Evolutionary conservation across 2,329 filamentous ascomycete species (phyloP), one percentile per base, ranked within the genome.

Genomic region (Xylariaceae sp.): DNA sequence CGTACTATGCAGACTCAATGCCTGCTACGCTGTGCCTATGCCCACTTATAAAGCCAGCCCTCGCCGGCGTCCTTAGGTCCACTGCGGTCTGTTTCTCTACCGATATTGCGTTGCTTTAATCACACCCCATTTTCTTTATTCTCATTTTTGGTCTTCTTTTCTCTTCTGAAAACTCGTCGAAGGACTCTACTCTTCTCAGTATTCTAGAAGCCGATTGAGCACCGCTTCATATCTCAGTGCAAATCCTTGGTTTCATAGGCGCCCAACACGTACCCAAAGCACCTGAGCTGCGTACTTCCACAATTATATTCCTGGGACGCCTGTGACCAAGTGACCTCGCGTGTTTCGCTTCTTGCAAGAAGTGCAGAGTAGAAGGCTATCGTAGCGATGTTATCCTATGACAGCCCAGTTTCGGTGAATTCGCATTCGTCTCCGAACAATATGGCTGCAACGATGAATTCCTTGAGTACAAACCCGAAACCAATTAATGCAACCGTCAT

Each of bases 381-480:
- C 12, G 32, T 37, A 53, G 70, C 60, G 48, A 83, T 83, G 81
- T 72, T 84, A 52, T 81, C 81, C 48, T 81, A 79, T 71, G 78
- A 83, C 62, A 67, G 74, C 43, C 73, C 78, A 42, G 68, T 79
- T 60, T 67, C 79, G 58, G 66, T 80, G 56, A 76, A 77, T 60
- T 77, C 77, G 56, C 71, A 73, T 37, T 48, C 69, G 40, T 61
- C 74, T 21, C 66, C 68, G 10, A 73, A 67, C 52, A 68, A 65
- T 37, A 65, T 68, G 65, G 64, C 68, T 49, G 63, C 66, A 43
- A 54, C 65, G 43, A 58, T 70, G 54, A 67, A 67, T 26, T 67
- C 65, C 41, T 56, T 70, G 58, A 64, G 64, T 20, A 29, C 63
- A 20, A 64, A 70, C 45, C 67, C 70, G 50, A 67, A 67, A 44